phyloP scores from a whole-genome alignment of 2,329 filamentous ascomycete genomes.

The Dactylellina sp. region DNA sequence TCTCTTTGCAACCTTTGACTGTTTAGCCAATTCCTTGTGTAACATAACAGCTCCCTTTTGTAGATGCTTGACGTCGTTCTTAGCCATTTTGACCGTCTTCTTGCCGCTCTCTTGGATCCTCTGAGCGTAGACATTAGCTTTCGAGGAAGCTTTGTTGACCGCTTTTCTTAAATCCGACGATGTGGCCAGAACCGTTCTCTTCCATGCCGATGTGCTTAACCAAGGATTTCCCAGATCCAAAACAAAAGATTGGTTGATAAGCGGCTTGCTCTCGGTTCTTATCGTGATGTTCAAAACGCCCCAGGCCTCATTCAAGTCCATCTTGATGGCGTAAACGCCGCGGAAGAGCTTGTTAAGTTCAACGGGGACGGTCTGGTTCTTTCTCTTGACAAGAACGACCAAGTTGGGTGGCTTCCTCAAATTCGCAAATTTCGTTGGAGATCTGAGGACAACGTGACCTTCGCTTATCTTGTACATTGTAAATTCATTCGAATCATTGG shows the following conservation, averaged over 20 bases:
- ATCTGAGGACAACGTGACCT: conserved; percentile 68
- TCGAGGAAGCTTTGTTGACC: conserved; percentile 58
- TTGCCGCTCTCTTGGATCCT: conserved; percentile 58
- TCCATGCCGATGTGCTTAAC: conserved; percentile 67
- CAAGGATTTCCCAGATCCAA: conserved; percentile 71
- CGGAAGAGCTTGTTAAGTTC: conserved; percentile 68
- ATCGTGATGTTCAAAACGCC: conserved; percentile 72
- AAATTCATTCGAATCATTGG: conserved; percentile 64
- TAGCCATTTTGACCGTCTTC: conserved; percentile 37
- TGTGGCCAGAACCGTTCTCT: conserved; percentile 60
- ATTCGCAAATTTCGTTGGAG: conserved; percentile 65
- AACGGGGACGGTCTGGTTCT: conserved; percentile 64
- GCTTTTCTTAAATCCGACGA: conserved; percentile 59
- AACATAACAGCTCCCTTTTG: conserved; percentile 50
- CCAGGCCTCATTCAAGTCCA: conserved; percentile 69
- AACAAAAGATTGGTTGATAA: conserved; percentile 72
- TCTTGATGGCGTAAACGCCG: conserved; percentile 66
- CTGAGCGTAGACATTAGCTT: conserved; percentile 59
- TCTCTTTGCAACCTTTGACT: conserved; percentile 50
- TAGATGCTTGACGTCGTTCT: conserved; percentile 37
- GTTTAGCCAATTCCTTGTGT: conserved; percentile 37
- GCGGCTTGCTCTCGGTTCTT: conserved; percentile 71
- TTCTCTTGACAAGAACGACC: conserved; percentile 66
- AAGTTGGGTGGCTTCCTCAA: conserved; percentile 67
- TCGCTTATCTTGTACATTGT: conserved; percentile 70